A percentile compares a stretch with the other conserved stretches of the same genome.
Evolutionary conservation across 345 rosid genomes (phyloP).

Genomic region (Reutealis trisperma): DNA sequence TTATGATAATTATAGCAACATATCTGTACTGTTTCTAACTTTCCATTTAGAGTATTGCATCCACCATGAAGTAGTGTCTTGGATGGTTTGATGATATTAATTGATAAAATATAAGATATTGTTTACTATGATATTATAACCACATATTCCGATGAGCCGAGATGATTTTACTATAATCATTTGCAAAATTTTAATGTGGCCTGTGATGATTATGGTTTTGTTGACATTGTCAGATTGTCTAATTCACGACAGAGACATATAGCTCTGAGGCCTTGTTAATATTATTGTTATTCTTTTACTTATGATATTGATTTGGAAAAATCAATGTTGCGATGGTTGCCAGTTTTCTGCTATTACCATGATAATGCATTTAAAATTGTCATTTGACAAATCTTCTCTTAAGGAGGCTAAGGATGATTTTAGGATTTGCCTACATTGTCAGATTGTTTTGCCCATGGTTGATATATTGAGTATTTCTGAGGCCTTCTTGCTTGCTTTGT

Average conservation of each 20-base stretch:
- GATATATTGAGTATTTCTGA: neutral
- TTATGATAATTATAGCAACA: neutral
- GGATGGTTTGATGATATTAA: too few species aligned
- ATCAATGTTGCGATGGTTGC: neutral
- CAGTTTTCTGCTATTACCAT: neutral
- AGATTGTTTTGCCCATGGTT: neutral
- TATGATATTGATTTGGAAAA: neutral
- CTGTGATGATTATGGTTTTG: conserved; percentile 4
- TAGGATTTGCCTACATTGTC: neutral
- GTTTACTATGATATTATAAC: too few species aligned
- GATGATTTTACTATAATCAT: too few species aligned
- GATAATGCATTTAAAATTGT: neutral
- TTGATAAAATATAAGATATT: too few species aligned
- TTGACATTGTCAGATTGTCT: conserved; percentile 2
- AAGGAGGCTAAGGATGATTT: neutral
- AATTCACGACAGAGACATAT: neutral
- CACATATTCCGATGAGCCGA: too few species aligned
- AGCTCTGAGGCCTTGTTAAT: neutral
- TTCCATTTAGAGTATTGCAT: neutral
- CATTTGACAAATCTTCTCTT: neutral
- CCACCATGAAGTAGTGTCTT: neutral
- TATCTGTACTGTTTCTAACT: neutral
- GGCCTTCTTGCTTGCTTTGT: neutral
- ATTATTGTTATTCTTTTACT: neutral
- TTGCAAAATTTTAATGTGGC: neutral